A percentile compares a stretch with the other conserved stretches of the same genome.
These are phyloP conservation scores for Lactarius hatsudake DNA, from an alignment of 768 basidiomycete species.

Conservation along the genomic window DNA sequence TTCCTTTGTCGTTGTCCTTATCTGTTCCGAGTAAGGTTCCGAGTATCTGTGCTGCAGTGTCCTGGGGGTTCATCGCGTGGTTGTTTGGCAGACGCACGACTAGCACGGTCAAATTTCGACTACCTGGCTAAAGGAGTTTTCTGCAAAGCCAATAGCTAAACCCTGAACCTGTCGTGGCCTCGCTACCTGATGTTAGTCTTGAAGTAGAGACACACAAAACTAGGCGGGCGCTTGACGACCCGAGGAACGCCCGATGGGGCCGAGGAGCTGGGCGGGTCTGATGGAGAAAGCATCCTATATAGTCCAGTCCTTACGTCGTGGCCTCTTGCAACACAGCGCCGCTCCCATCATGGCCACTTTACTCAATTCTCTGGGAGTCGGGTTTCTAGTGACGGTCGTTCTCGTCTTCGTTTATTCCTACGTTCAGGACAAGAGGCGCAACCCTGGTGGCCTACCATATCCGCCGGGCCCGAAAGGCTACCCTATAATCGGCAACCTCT, in stretches of 20 bases:
- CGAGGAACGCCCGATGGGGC: background rate
- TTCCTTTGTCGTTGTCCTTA: too few species aligned
- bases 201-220: background rate
- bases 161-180: too few species aligned
- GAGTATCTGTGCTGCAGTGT: background rate
- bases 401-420: constrained; percentile 15
- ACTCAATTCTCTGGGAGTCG: background rate
- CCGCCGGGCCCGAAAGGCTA: constrained; percentile 30
- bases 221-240: background rate
- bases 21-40: background rate
- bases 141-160: too few species aligned
- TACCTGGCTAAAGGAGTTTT: too few species aligned
- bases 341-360: constrained; percentile 16
- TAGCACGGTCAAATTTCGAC: too few species aligned
- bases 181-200: too few species aligned
- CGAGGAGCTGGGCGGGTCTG: background rate
- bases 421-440: constrained; percentile 22
- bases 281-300: background rate
- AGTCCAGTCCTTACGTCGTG: background rate
- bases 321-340: background rate
- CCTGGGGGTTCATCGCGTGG: background rate
- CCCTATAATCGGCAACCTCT: constrained; percentile 29
- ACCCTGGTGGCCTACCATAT: constrained; percentile 26
- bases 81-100: background rate
- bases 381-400: constrained; percentile 7